Conservation (phyloP, 23 red algal genomes). For the Gracilaria gracilis region DNA sequence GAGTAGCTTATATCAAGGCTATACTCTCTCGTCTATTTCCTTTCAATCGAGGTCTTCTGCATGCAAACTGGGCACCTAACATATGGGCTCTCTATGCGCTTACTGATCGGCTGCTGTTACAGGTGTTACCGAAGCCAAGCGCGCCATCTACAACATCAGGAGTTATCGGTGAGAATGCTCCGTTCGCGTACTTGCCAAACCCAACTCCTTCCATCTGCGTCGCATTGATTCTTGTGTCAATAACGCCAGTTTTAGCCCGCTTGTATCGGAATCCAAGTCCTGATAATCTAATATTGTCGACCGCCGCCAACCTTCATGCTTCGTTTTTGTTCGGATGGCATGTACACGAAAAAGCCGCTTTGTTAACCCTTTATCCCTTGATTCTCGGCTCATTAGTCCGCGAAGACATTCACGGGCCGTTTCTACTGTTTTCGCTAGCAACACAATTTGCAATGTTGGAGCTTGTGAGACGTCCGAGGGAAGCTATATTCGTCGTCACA, state of each 20-base stretch:
- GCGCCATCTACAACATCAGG: conserved; percentile 47
- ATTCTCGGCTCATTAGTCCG: neutral
- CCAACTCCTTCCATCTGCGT: conserved; percentile 54
- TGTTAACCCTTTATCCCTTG: conserved; percentile 42
- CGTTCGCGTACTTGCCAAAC: conserved; percentile 56
- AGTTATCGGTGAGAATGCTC: conserved; percentile 32
- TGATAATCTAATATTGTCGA: conserved; percentile 32
- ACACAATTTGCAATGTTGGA: conserved; percentile 57
- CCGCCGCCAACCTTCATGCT: conserved; percentile 13
- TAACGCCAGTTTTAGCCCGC: neutral
- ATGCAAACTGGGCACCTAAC: conserved; percentile 98
- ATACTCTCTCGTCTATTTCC: conserved; percentile 80
- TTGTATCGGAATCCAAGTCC: conserved; percentile 4
- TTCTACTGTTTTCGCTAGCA: conserved; percentile 49
- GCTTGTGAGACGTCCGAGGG: conserved; percentile 30
- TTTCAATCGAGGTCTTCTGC: conserved; percentile 88
- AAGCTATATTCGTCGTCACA: conserved; percentile 30
- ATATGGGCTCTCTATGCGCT: conserved; percentile 80
- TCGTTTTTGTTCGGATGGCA: conserved; percentile 81
- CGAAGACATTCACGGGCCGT: neutral
- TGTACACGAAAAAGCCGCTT: conserved; percentile 82
- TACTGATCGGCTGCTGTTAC: conserved; percentile 37
- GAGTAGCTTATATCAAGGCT: neutral
- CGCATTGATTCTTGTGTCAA: conserved; percentile 10
- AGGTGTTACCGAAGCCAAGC: neutral